Evolutionary conservation across 176 grass and related monocot species (phyloP).

Genomic region (Cenchrus fungigraminus): DNA sequence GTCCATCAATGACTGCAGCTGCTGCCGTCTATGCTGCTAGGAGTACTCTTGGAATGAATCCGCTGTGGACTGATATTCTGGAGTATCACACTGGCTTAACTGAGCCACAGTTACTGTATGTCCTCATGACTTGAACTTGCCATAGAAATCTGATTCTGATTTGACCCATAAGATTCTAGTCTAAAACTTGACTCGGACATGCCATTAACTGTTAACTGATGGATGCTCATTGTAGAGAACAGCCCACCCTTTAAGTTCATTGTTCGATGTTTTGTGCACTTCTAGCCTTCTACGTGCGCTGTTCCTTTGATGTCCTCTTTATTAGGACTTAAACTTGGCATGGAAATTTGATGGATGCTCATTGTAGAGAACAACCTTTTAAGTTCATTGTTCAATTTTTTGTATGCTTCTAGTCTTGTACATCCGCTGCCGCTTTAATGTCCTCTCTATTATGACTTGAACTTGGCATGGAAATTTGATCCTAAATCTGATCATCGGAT

Average conservation of each 20-base stretch:
- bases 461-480: not conserved
- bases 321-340: not conserved
- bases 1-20: constrained; percentile 59
- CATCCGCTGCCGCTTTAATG: not conserved
- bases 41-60: constrained; percentile 40
- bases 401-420: not conserved
- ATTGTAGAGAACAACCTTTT: not conserved
- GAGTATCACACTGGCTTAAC: constrained; percentile 46
- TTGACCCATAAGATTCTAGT: not conserved
- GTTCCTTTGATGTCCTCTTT: constrained; percentile 7
- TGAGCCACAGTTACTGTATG: constrained; percentile 53
- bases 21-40: constrained; percentile 38
- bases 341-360: not conserved
- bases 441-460: constrained; percentile 11
- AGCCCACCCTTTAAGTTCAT: not conserved
- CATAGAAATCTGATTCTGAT: not conserved
- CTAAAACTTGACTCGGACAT: not conserved
- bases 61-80: constrained; percentile 47
- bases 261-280: not conserved
- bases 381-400: not conserved
- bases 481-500: not conserved
- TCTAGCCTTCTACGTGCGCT: not conserved
- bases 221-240: not conserved
- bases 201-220: not conserved
- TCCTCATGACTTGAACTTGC: constrained; percentile 12